These are phyloP conservation scores for Leucocoprinus leucothites DNA, from an alignment of 768 basidiomycete genomes.

Conservation along the genomic window DNA sequence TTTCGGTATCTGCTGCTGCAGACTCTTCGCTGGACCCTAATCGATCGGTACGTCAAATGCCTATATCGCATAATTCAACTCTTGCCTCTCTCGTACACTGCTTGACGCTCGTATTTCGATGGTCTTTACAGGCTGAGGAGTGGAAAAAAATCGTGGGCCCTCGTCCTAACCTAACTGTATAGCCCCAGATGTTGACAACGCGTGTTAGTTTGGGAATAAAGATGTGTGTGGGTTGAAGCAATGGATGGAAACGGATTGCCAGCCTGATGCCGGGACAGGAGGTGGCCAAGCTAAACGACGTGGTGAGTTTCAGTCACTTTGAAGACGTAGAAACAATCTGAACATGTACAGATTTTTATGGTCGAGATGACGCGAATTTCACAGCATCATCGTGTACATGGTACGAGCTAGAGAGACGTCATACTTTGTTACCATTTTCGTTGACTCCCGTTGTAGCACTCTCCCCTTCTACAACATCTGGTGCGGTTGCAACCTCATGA, in stretches of 20 bases:
- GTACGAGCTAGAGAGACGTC: not conserved
- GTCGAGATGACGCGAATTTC: not conserved
- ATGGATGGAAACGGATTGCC: not conserved
- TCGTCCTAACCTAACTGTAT: not conserved
- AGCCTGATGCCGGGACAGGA: not conserved
- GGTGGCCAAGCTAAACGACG: not conserved
- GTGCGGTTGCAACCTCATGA: slow-evolving; percentile 4
- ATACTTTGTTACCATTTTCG: not conserved
- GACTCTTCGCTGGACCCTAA: not conserved
- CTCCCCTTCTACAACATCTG: slow-evolving; percentile 1
- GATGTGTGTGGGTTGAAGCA: not conserved
- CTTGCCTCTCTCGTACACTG: not conserved
- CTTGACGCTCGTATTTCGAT: not conserved
- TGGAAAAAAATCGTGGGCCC: not conserved
- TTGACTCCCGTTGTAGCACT: not conserved
- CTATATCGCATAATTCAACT: not conserved
- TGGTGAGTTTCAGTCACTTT: not conserved
- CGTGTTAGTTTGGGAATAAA: not conserved
- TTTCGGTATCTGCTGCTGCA: not conserved
- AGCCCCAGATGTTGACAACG: not conserved
- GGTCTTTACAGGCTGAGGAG: not conserved
- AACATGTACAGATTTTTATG: not conserved
- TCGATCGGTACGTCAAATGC: not conserved
- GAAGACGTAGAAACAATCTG: too few relatives aligned
- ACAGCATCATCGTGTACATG: not conserved